A percentile compares a stretch with the other conserved stretches of the same genome.
phyloP scores from a whole-genome alignment of 2,329 filamentous ascomycete species.

The Microdochium bolleyi region DNA sequence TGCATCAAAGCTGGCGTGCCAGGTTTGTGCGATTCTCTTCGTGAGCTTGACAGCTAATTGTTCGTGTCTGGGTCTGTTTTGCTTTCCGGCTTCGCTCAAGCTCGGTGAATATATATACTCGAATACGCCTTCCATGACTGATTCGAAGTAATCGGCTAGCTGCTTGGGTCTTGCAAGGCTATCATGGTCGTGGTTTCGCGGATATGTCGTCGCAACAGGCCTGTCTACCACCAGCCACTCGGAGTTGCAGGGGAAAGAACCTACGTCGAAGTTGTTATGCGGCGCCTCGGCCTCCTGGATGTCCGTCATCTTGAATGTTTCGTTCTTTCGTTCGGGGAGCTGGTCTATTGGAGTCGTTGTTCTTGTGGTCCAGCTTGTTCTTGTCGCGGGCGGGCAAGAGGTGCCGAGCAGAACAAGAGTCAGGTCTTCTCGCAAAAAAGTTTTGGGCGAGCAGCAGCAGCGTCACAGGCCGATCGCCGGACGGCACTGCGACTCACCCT shows the following conservation, averaged over 20 bases:
- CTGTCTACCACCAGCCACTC: background rate
- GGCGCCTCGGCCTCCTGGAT: slow-evolving; percentile 18
- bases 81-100: no score
- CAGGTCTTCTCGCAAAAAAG: no score
- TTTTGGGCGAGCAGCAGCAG: background rate
- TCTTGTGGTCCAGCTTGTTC: background rate
- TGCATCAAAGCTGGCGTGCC: no score
- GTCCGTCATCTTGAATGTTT: slow-evolving; percentile 1
- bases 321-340: background rate
- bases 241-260: slow-evolving; percentile 6
- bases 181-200: no score
- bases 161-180: no score
- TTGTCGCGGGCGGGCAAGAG: background rate
- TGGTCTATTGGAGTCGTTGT: background rate
- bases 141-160: no score
- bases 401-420: background rate
- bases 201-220: background rate
- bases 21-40: no score
- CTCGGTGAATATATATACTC: no score
- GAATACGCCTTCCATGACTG: no score
- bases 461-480: background rate
- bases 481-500: background rate
- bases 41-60: no score
- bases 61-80: no score
- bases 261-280: slow-evolving; percentile 28